Conservation (phyloP, 352 stramenopile species). For the Stramenopiles sp. region DNA sequence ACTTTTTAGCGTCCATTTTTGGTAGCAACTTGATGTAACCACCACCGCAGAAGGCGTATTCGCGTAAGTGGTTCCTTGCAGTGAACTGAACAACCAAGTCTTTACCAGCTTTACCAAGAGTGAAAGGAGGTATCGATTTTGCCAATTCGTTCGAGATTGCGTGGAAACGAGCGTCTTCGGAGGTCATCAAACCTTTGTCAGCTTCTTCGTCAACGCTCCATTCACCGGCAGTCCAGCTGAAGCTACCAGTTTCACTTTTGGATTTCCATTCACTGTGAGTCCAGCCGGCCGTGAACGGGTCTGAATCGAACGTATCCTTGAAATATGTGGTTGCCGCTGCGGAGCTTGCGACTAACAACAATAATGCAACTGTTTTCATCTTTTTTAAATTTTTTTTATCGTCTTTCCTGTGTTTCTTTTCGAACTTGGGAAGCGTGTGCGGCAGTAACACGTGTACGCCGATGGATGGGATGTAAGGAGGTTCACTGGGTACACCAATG, state of each 20-base stretch:
- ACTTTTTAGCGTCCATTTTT: constrained; percentile 65
- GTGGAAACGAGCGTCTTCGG: neutral
- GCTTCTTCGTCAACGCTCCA: neutral
- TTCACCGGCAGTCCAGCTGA: neutral
- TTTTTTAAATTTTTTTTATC: neutral
- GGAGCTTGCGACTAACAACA: neutral
- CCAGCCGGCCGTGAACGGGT: neutral
- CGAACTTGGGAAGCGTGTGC: too few relatives aligned
- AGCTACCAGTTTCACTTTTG: neutral
- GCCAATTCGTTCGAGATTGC: neutral
- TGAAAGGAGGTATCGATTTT: neutral
- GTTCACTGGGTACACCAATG: too few relatives aligned
- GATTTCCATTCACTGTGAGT: neutral
- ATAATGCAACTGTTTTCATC: neutral
- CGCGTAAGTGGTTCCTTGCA: neutral
- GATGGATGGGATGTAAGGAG: too few relatives aligned
- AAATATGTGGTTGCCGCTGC: neutral
- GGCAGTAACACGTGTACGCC: too few relatives aligned
- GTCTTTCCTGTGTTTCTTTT: neutral
- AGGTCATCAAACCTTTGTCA: neutral
- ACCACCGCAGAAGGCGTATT: constrained; percentile 58
- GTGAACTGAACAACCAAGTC: neutral
- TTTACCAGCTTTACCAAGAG: neutral
- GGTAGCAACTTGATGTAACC: constrained; percentile 98
- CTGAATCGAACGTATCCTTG: neutral